Base-by-base conservation (phyloP, 2,329 filamentous ascomycete species). In the Penicillium decumbens region DNA sequence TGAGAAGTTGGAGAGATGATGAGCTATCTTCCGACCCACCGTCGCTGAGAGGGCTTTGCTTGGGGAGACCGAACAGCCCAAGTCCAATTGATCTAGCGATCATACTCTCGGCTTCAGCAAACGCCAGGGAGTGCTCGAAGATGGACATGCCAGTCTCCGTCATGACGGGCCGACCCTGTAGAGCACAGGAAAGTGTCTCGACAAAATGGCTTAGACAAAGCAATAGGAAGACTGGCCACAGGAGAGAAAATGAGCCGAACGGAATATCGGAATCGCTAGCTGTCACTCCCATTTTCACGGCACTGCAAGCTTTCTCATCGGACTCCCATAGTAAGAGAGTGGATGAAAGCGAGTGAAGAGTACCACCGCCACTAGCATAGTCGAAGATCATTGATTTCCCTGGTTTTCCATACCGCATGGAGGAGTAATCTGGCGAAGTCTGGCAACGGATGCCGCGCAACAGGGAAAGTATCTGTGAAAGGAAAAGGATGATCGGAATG, bases 121-220 rank as follows among this genome's bases (percentile, higher is more conserved):
- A 98, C 2, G 92, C 92, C 7, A 98, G 77, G 0, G 91, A 96
- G 65, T 96, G 91, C 67, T 98, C 93, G 62, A 97, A 95, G 2
- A 96, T 80, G 0, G 91, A 95, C 88, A 97, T 95, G 15, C 90
- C 91, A 1, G 89, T 95, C 71, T 97, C 93, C 0, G 88, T 86
- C 55, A 87, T 82, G 0, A 89, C 81, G 2, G 83, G 80, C 2
- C 87, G 83, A 28, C 92, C 92, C 67, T 95, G 89, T 6, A 97
- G 79, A 8, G 92, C 89, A 67, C 89, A 95, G 3, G 87, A 86
- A 8, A 97, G 73, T 0, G 89, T 93, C 70, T 97, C 93, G 18
- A 95, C 74, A 59, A 97, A 92, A 65, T 95, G 89, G 59, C 89
- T 91, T 1, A 85, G 70, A 55, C 80, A 83, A 7, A 86, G 63